Evolutionary conservation across 2,329 filamentous ascomycete genomes (phyloP), one percentile per base, ranked within the genome.

Genomic region (Pseudocercospora cruenta): DNA sequence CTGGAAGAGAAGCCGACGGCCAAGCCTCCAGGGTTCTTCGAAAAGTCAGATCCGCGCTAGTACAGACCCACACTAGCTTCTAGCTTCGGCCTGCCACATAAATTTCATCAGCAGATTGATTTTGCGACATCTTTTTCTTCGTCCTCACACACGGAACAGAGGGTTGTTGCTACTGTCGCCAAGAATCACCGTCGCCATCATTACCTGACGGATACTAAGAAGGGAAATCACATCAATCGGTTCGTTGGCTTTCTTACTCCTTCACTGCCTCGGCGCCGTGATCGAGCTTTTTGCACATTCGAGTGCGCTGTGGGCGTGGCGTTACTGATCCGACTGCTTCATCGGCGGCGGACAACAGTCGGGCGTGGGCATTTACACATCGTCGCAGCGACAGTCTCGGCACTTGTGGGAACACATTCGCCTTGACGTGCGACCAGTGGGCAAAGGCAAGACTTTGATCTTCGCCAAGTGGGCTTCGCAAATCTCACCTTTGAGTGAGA

Each of bases 341-440:
- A 43, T 67, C 65, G 61, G 62, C 62, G 64, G 59, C 67, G 66
- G 66, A 63, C 64, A 71, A 61, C 69, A 71, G 70, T 31, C 33
- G 31, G 55, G 55, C 28, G 55, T 71, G 69, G 72, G 73, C 73
- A 72, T 47, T 69, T 68, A 66, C 65, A 69, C 60, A 68, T 60
- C 60, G 65, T 72, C 68, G 71, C 71, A 67, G 43, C 31, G 59
- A 31, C 53, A 73, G 79, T 80, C 80, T 81, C 77, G 81, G 82
- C 81, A 68, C 65, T 76, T 84, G 82, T 83, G 82, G 82, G 82
- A 83, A 84, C 82, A 82, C 82, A 69, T 66, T 60, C 55, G 82
- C 82, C 82, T 80, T 78, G 80, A 79, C 75, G 71, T 73, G 78
- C 77, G 76, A 72, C 61, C 77, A 80, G 80, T 82, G 80, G 80